Evolutionary conservation across 495 filamentous ascomycete genomes (phyloP).

Genomic region (Mycothermus thermophilus): DNA sequence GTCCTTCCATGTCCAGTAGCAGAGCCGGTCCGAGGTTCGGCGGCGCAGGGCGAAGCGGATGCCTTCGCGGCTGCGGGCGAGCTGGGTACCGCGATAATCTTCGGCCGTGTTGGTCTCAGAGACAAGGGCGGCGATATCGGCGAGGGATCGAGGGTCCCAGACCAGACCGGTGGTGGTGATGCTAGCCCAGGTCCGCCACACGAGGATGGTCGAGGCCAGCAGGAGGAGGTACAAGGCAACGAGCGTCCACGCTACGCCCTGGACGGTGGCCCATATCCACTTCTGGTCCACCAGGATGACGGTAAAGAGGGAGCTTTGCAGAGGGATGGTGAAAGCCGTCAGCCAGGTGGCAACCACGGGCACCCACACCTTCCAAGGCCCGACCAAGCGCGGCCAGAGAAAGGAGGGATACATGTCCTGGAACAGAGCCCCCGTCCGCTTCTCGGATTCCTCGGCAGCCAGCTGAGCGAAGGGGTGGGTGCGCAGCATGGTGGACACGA

Average conservation of each 20-base stretch:
- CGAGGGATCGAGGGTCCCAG: constrained; percentile 74
- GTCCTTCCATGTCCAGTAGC: constrained; percentile 64
- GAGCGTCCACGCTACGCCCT: constrained; percentile 64
- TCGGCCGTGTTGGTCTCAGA: constrained; percentile 63
- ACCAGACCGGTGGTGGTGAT: constrained; percentile 53
- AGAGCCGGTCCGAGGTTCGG: constrained; percentile 48
- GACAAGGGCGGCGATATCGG: constrained; percentile 60
- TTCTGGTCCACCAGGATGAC: constrained; percentile 25
- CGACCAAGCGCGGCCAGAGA: constrained; percentile 31
- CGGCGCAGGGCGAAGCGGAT: constrained; percentile 33
- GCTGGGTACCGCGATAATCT: constrained; percentile 44
- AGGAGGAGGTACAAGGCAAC: constrained; percentile 59
- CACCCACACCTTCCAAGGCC: constrained; percentile 32
- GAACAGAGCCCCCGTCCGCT: constrained; percentile 38
- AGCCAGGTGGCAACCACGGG: constrained; percentile 32
- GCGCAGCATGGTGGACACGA: constrained; percentile 64
- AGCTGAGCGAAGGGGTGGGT: constrained; percentile 64
- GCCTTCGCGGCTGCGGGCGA: constrained; percentile 40
- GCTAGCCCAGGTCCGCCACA: constrained; percentile 38
- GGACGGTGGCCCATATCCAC: constrained; percentile 73
- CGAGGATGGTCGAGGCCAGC: constrained; percentile 38
- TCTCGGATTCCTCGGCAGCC: constrained; percentile 40
- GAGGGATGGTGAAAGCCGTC: constrained; percentile 31
- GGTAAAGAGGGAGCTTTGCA: constrained; percentile 35
- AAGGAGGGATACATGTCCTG: constrained; percentile 39